These are phyloP conservation scores for Colletotrichum navitas DNA, from an alignment of 2,329 filamentous ascomycete species.

Conservation along the genomic window DNA sequence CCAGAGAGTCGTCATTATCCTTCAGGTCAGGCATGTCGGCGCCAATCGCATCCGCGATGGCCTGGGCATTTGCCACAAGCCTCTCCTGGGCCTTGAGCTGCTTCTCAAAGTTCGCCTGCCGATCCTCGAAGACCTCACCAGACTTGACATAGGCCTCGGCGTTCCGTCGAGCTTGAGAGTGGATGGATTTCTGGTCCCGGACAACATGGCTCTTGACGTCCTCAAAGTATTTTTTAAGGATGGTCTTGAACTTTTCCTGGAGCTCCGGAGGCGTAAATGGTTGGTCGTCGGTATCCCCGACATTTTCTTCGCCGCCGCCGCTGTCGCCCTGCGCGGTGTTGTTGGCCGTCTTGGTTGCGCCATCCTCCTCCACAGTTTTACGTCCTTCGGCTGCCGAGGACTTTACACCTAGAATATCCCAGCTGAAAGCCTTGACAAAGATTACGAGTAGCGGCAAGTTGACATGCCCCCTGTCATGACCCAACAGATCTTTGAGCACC, in stretches of 20 bases:
- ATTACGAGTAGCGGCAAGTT: slow-evolving; percentile 93
- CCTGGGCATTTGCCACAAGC: slow-evolving; percentile 88
- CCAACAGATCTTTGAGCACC: slow-evolving; percentile 95
- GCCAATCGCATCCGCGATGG: slow-evolving; percentile 88
- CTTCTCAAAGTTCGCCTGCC: slow-evolving; percentile 95
- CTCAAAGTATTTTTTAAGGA: slow-evolving; percentile 90
- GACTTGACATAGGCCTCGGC: slow-evolving; percentile 99
- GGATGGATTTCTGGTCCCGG: slow-evolving; percentile 91
- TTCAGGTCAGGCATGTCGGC: slow-evolving; percentile 94
- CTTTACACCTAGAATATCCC: slow-evolving; percentile 91
- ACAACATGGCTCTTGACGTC: slow-evolving; percentile 90
- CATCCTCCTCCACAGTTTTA: slow-evolving; percentile 86
- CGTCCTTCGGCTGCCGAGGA: slow-evolving; percentile 79
- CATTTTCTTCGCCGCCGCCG: slow-evolving; percentile 28
- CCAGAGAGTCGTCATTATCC: slow-evolving; percentile 79
- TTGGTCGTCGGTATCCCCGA: slow-evolving; percentile 64
- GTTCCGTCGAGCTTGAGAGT: slow-evolving; percentile 90
- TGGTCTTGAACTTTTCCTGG: slow-evolving; percentile 86
- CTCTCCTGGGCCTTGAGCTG: slow-evolving; percentile 93
- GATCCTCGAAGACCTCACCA: slow-evolving; percentile 97
- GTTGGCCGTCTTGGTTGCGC: slow-evolving; percentile 65
- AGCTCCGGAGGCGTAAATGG: slow-evolving; percentile 82
- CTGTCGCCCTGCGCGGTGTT: slow-evolving; percentile 23
- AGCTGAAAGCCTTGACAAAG: slow-evolving; percentile 96
- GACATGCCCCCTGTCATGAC: slow-evolving; percentile 90